Conservation (phyloP, 352 stramenopile genomes). For the Phytophthora sansomeana region DNA sequence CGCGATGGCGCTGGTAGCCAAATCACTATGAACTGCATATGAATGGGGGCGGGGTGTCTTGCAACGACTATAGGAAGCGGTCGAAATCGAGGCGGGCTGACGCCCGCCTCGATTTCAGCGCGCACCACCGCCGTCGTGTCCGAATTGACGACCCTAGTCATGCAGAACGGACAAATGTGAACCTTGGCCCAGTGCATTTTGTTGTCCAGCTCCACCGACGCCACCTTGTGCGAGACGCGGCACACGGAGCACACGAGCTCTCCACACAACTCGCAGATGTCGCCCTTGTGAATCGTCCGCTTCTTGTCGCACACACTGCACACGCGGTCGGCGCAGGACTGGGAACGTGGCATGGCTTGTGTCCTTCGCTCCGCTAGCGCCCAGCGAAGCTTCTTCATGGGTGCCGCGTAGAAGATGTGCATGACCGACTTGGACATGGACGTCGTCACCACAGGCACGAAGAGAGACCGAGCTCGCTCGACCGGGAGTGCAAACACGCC, state of each 20-base stretch:
- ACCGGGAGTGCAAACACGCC: constrained; percentile 31
- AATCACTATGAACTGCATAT: background rate
- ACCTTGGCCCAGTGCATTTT: constrained; percentile 38
- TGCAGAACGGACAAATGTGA: constrained; percentile 38
- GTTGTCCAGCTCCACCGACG: constrained; percentile 36
- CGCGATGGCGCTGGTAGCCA: background rate
- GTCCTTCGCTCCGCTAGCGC: constrained; percentile 21
- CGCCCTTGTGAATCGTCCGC: constrained; percentile 23
- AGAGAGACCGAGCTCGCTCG: constrained; percentile 26
- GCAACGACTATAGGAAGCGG: constrained; percentile 18
- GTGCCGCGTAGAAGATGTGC: constrained; percentile 29
- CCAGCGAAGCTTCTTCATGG: constrained; percentile 37
- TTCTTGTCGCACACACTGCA: constrained; percentile 33
- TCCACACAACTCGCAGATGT: constrained; percentile 34
- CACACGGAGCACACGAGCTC: constrained; percentile 41
- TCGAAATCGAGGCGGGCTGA: too few relatives aligned
- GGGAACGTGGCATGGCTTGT: constrained; percentile 1
- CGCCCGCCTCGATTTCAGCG: constrained; percentile 37
- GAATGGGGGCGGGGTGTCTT: background rate
- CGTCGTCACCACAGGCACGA: constrained; percentile 26
- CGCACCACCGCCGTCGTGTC: constrained; percentile 32
- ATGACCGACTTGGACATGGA: constrained; percentile 40
- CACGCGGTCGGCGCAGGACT: constrained; percentile 11
- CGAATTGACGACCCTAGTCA: constrained; percentile 32
- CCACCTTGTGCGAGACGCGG: constrained; percentile 44